Base-by-base conservation (phyloP, 495 filamentous ascomycete genomes). In the Immersiella caudata region DNA sequence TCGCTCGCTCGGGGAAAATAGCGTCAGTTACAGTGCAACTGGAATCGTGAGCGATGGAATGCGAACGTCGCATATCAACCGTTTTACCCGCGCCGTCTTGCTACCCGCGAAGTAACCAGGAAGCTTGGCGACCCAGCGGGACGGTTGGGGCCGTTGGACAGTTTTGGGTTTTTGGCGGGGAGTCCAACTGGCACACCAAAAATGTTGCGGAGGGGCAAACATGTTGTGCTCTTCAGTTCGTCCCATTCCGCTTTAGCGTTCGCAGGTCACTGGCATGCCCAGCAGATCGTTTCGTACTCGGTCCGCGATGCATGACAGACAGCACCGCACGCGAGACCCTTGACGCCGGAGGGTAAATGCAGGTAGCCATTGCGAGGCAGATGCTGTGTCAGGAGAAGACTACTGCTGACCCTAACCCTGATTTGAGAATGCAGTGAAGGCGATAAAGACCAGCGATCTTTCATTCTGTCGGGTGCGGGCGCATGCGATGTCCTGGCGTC, bases 391-490 rank as follows among this genome's bases (percentile, higher is more conserved):
- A 62, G 60, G 36, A 33, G 29, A 8, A 4, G 29, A 24, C 50
- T 21, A 24, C 50, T 21, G 1, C 2, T 29, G 60, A 62, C 60
- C 60, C 60, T 62, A 62, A 62, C 60, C 60, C 60, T 33, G 29
- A 8, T 33, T 8, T 9, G 9, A 2, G n/a, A 7, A 46, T 11
- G 21, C 14, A 0, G 20, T 60, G 57, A 11, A 0, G 27, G 8
- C 6, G 56, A 58, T 36, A 36, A 36, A 12, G 33, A 36, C 5
- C 12, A 12, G 11, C 25, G 56, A 59, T 59, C 25, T 27, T 35
- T 9, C 25, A 33, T 59, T 49, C 6, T 62, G 18, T 62, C 5
- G 56, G 6, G 26, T 3, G 24, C 5, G 20, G n/a, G 20, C 57
- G 11, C 6, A 33, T 33, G 29, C 29, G 29, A 8, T 3, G 3